A percentile compares a stretch with the other conserved stretches of the same genome.
These are phyloP conservation scores for Stereum hirsutum DNA, from an alignment of 1,284 basidiomycete species.

Conservation along the genomic window DNA sequence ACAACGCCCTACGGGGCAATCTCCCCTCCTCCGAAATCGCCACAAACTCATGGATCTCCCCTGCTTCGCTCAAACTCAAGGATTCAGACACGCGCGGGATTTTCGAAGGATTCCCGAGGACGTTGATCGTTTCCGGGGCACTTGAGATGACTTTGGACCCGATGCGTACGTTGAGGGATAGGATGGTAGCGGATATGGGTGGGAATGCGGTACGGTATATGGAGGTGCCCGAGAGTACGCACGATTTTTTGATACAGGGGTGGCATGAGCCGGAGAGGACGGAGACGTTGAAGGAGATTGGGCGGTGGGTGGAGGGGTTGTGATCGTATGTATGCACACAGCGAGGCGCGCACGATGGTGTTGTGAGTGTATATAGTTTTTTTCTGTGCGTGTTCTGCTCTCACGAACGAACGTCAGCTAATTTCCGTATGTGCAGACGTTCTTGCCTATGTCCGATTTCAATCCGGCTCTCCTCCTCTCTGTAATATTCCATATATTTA, in stretches of 20 bases:
- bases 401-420: too few relatives aligned
- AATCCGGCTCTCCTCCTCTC: too few relatives aligned
- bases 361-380: too few relatives aligned
- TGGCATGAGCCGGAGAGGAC: conserved; percentile 50
- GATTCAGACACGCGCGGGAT: conserved; percentile 22
- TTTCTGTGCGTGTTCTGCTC: too few relatives aligned
- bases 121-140: conserved; percentile 44
- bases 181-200: conserved; percentile 33
- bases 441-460: too few relatives aligned
- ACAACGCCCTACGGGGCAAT: conserved; percentile 30
- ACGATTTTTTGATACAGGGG: conserved; percentile 39
- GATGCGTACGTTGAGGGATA: conserved; percentile 22
- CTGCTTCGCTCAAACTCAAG: conserved; percentile 36
- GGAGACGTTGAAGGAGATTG: conserved; percentile 34
- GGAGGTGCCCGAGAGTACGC: conserved; percentile 40
- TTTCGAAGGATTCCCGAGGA: conserved; percentile 46
- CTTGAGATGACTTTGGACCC: conserved; percentile 44
- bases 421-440: too few relatives aligned
- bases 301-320: too few relatives aligned
- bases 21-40: conserved; percentile 29
- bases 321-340: too few relatives aligned
- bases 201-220: conserved; percentile 35
- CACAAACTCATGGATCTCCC: conserved; percentile 45
- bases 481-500: too few relatives aligned
- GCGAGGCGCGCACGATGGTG: too few relatives aligned